Evolutionary conservation across 1,284 basidiomycete genomes (phyloP), one percentile per base, ranked within the genome.

Genomic region (Malassezia psittaci): DNA sequence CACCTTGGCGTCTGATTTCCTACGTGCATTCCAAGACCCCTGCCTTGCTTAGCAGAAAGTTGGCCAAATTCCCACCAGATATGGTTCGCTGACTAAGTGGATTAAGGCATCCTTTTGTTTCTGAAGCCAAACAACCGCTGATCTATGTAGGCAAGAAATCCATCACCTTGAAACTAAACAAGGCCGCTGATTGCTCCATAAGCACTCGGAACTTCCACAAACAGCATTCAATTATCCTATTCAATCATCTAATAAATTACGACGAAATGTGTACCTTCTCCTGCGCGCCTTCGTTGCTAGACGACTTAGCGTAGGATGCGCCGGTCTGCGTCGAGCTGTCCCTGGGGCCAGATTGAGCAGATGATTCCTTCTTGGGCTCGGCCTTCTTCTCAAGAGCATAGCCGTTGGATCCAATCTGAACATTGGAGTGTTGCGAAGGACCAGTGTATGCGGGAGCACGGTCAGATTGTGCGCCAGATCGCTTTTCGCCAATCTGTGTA

Each of bases 371-470:
- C 45, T 47, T 48, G 4, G 45, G 13, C 15, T 12, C 29, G 19
- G 43, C 12, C 55, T 57, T 57, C 55, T 57, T 57, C 51, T 57
- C 55, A 1, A 45, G 33, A 13, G 62, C 62, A 52, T 62, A 64
- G 51, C 62, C 88, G 69, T 83, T 82, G 51, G 79, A 75, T 18
- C 82, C 83, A 48, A 82, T 78, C 64, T 82, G 79, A 52, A 82
- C 75, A 43, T 74, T 79, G 52, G 78, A 70, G 6, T 48, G 59
- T 21, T 61, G 60, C 19, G 63, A 54, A 2, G 75, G 70, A 13
- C 60, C 72, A 21, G 75, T 62, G 69, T 77, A 77, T 19, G 66
- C 70, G 10, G 77, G 77, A 7, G 67, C 66, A 46, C 68, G 67
- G 47, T 69, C 74, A 40, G 65, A 60, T 29, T 29, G 24, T 29